phyloP scores from a whole-genome alignment of 2,329 filamentous ascomycete genomes.

The Beauveria pseudobassiana region DNA sequence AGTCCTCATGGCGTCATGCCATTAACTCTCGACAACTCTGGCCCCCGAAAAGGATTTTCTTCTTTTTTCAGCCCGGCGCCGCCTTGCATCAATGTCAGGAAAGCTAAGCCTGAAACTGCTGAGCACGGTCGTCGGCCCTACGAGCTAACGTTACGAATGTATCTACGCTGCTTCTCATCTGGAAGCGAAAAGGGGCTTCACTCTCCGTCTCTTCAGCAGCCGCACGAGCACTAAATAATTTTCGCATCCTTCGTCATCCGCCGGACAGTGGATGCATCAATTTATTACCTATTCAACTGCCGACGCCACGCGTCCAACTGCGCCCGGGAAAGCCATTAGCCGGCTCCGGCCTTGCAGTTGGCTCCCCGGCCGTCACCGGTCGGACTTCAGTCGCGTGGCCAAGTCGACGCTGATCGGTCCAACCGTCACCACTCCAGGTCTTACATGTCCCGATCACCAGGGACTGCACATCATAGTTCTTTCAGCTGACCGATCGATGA shows the following conservation, averaged over 20 bases:
- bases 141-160: no score
- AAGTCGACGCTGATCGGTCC: neutral
- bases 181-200: neutral
- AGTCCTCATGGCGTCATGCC: no score
- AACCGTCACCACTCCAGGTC: no score
- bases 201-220: neutral
- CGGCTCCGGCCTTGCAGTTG: neutral
- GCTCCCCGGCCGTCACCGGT: neutral
- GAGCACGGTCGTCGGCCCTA: neutral
- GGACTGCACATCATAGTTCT: no score
- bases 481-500: no score
- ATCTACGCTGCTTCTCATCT: neutral
- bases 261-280: no score
- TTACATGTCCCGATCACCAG: no score
- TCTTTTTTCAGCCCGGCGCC: neutral
- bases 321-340: neutral
- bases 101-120: neutral
- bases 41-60: no score
- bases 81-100: neutral
- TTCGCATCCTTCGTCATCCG: neutral
- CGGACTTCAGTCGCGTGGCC: neutral
- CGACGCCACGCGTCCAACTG: no score
- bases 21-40: no score
- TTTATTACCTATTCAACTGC: no score
- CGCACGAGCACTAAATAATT: neutral